Base-by-base conservation (phyloP, 2,329 filamentous ascomycete genomes). In the Trichoderma citrinoviride region DNA sequence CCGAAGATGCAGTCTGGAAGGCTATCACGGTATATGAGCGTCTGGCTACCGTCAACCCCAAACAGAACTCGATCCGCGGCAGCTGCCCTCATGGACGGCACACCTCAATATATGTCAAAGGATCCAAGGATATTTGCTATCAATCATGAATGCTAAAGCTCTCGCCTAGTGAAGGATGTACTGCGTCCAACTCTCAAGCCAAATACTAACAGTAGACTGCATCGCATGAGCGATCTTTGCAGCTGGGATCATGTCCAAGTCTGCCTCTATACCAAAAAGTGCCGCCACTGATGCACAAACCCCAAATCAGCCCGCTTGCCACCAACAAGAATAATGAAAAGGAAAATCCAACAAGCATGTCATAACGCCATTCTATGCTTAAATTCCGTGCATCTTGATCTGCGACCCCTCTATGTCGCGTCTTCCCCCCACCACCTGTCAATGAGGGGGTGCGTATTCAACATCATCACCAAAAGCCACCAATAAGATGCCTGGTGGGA, bases 351-450 rank as follows among this genome's bases (percentile, higher is more conserved):
- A 44, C 43, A 27, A 25, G 17, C 17, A 65, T 56, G 43, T 17
- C 23, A 55, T 55, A 55, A 61, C 52, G 56, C 49, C 57, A 65
- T 65, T 61, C 49, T 65, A 65, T 65, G 49, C 54, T 58, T 33
- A 19, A 14, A 57, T 52, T 64, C 54, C 46, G 25, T 57, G 52
- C 61, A 33, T 37, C 17, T 37, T 27, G 14, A 33, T 27, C 17
- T 49, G 47, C 56, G 17, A 27, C 12, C 17, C 12, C 33, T 37
- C 41, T 21, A 19, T 29, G 6, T 37, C 5, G 15, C 23, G n/a
- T 53, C 33, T 43, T 19, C 27, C 47, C 47, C 41, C 3, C 25
- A 25, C 60, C n/a, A 27, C 23, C 29, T 47, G 49, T n/a, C n/a
- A n/a, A n/a, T n/a, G n/a, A n/a, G n/a, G 14, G 7, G 23, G 21